Evolutionary conservation across 257 asterid species (phyloP), one percentile per base, ranked within the genome.

Genomic region (Euphrasia confusa): DNA sequence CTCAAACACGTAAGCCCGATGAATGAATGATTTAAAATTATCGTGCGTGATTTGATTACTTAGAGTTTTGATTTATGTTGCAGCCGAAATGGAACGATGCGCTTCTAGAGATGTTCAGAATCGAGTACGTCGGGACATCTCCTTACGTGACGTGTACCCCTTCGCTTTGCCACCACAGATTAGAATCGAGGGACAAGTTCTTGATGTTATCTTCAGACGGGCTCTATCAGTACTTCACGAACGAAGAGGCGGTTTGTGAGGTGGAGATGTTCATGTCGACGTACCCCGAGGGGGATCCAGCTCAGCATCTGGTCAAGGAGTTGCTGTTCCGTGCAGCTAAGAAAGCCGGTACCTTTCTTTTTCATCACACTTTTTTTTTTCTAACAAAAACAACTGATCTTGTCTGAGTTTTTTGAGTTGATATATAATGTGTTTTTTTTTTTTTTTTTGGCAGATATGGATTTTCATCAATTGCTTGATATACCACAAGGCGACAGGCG

Each of bases 281-380:
- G 3, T 93, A 83, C 65, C 99, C 99, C 0, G 99, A 92, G 76
- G 99, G 97, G 6, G 99, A 92, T 80, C 99, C 99, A 2, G 99
- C 99, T 12, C 99, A 93, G 2, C 99, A 93, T 65, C 96, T 93
- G 0, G 91, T 93, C 1, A 97, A 93, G 65, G 99, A 93, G 69
- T 91, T 93, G 10, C 57, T 93, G 0, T 89, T 93, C 70, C 91
- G 99, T 9, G 99, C 99, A 62, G 99, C 99, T 48, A 93, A 93
- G 71, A 79, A 87, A 79, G 96, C 99, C 42, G 99, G 99, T 86
- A 83, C 4, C 60, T 53, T 53, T 10, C 14, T 47, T 3, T 47
- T 47, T 11, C 24, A 21, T 21, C 24, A 47, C 18, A 3, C 53
- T 2, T 15, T 6, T 50, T 50, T 50, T 50, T 17, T n/a, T 21